Evolutionary conservation across 768 basidiomycete genomes (phyloP).

Genomic region (Panus rudis): DNA sequence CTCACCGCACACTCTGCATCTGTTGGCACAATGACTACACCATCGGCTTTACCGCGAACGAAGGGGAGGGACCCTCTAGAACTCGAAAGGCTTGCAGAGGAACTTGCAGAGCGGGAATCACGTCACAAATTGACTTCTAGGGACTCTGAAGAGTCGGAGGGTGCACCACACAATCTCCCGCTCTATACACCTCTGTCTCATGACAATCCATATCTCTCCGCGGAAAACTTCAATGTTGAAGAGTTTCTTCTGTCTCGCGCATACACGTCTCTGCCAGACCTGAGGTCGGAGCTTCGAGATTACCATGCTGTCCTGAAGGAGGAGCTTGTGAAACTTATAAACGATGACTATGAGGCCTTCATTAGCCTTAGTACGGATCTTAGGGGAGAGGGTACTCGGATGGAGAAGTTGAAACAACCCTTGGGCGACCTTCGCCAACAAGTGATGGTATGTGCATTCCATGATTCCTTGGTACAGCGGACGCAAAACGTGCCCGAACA

Average conservation of each 20-base stretch:
- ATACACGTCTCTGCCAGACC: constrained; percentile 79
- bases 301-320: constrained; percentile 83
- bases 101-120: constrained; percentile 57
- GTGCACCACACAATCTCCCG: constrained; percentile 43
- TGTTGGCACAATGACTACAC: too few relatives aligned
- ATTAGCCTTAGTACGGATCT: constrained; percentile 93
- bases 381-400: constrained; percentile 71
- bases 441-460: constrained; percentile 50
- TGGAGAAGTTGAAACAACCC: constrained; percentile 64
- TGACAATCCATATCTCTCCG: constrained; percentile 63
- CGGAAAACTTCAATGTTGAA: constrained; percentile 72
- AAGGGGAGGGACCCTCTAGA: constrained; percentile 59
- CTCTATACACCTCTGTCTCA: constrained; percentile 72
- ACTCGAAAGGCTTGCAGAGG: constrained; percentile 65
- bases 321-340: constrained; percentile 92
- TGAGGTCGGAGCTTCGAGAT: constrained; percentile 80
- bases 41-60: too few relatives aligned
- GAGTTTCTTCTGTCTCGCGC: constrained; percentile 82
- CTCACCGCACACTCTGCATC: too few relatives aligned
- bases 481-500: background rate
- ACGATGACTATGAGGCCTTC: constrained; percentile 97
- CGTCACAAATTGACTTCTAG: too few relatives aligned
- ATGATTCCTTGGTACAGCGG: background rate
- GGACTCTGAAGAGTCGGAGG: constrained; percentile 9
- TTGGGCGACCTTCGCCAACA: constrained; percentile 54